Evolutionary conservation across 2,329 filamentous ascomycete species (phyloP).

Genomic region (Hymenoscyphus albidus): DNA sequence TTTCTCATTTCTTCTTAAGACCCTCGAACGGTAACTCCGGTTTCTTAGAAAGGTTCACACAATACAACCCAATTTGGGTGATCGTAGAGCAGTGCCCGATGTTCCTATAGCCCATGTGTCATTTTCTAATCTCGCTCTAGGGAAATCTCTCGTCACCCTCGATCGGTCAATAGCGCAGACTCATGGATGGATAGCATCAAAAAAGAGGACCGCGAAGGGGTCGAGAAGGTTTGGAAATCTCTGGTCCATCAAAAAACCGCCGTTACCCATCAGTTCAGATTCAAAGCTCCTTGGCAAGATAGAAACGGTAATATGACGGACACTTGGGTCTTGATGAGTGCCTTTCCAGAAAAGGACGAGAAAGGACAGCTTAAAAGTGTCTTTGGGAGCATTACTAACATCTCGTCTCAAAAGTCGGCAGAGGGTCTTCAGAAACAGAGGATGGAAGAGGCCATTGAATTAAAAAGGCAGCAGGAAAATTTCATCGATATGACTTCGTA

Average conservation of each 20-base stretch:
- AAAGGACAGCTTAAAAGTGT: conserved; percentile 66
- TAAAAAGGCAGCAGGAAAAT: conserved; percentile 69
- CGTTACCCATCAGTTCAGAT: conserved; percentile 70
- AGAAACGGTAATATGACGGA: conserved; percentile 58
- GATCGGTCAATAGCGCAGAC: conserved; percentile 53
- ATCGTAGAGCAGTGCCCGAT: too few species aligned
- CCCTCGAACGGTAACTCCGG: too few species aligned
- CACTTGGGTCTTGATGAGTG: conserved; percentile 75
- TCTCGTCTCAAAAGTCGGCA: conserved; percentile 80
- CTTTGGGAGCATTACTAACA: conserved; percentile 80
- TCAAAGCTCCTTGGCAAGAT: conserved; percentile 63
- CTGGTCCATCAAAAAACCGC: conserved; percentile 59
- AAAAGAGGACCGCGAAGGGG: conserved; percentile 57
- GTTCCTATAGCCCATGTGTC: background rate
- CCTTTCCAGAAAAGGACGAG: conserved; percentile 66
- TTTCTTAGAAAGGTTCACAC: too few species aligned
- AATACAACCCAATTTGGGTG: too few species aligned
- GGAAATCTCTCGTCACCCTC: conserved; percentile 65
- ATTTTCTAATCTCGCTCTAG: conserved; percentile 33
- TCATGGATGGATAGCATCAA: conserved; percentile 71
- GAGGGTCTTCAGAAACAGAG: conserved; percentile 75
- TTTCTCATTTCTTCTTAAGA: too few species aligned
- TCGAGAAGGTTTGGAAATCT: conserved; percentile 59
- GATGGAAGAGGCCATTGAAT: conserved; percentile 75
- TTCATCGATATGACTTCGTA: conserved; percentile 67